Evolutionary conservation across 2,329 filamentous ascomycete species (phyloP), one percentile per base, ranked within the genome.

Genomic region (Sporothrix schenckii): DNA sequence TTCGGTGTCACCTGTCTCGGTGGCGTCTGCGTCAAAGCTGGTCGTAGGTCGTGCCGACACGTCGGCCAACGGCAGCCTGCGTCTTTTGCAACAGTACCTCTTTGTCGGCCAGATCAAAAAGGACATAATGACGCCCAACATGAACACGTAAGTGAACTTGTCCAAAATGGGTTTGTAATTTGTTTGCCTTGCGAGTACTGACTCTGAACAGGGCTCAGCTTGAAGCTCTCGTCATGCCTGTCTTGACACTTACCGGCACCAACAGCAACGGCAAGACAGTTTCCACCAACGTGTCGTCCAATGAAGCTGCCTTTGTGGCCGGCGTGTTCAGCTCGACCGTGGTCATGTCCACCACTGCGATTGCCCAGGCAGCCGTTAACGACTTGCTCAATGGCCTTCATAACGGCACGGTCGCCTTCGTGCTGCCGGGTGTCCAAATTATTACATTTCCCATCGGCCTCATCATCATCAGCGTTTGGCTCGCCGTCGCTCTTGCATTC

Each of bases 401-500:
- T 66, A 85, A 86, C 75, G 83, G 84, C 73, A 85, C 83, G 16
- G 82, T 86, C 13, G 87, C 89, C 1, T 93, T 93, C 74, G 83
- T 92, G 16, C 81, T 93, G 1, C 91, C 91, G 0, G 91, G 91
- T 58, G 84, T 87, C 52, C 84, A 87, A 72, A 83, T 93, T 69
- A 83, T 91, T 75, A 87, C 92, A 72, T 89, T 91, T 79, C 91
- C 91, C 9, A 81, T 90, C 41, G 91, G 91, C 21, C 81, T 90
- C n/a, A 81, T 92, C 74, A 84, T 93, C 75, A 90, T 87, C 2
- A 80, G 85, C 52, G 76, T 85, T 14, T 93, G 91, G 89, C 78
- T 87, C 1, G 73, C 85, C 0, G 72, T 91, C 24, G 87, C 89
- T 34, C 66, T 88, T 7, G 78, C 79, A 0, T 86, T 85, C 27